Evolutionary conservation across 345 rosid species (phyloP), one percentile per base, ranked within the genome.

Genomic region (Chamaenerion angustifolium): DNA sequence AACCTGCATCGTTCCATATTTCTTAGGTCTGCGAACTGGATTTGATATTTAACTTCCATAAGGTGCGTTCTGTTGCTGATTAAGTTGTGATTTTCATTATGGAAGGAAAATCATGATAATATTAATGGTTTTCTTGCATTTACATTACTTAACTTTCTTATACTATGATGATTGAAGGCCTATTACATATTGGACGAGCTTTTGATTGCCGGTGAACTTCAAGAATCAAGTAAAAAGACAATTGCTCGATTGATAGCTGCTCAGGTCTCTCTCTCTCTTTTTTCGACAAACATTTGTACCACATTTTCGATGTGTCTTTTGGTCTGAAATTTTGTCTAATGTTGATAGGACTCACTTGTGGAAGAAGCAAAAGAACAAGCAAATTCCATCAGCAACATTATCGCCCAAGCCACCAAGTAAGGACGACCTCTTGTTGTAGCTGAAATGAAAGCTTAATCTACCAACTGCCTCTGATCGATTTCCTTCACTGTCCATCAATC

Each of bases 351-450:
- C 68, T 77, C 93, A 45, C 51, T 92, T 66, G 99, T 92, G 69
- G 96, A 93, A 79, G 67, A 81, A 19, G 96, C 95, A 42, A 93
- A 93, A 78, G 96, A 93, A 62, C 77, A 92, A 52, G 89, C 87
- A 10, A 64, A 77, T 66, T 92, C 98, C 10, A 78, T 92, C 48
- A 84, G 95, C 58, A 84, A 82, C 44, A 87, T 87, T 45, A 87
- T 92, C 42, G 85, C 96, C 6, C 98, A 92, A 67, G 96, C 96
- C 65, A 82, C 93, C 18, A 87, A 84, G 64, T 92, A 87, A 74
- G 15, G 41, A 16, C 15, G 11, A 45, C 18, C 13, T 44, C 16
- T 37, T 18, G 12, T 3, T 19, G n/a, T 40, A 16, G 43, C 12
- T 21, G 17, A 41, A 16, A 5, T 35, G 43, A 41, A 41, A 8